Percentiles rank a stretch among this genome's conserved stretches.
Conservation (phyloP, 352 stramenopile genomes). For the Aphanomyces euteiches region DNA sequence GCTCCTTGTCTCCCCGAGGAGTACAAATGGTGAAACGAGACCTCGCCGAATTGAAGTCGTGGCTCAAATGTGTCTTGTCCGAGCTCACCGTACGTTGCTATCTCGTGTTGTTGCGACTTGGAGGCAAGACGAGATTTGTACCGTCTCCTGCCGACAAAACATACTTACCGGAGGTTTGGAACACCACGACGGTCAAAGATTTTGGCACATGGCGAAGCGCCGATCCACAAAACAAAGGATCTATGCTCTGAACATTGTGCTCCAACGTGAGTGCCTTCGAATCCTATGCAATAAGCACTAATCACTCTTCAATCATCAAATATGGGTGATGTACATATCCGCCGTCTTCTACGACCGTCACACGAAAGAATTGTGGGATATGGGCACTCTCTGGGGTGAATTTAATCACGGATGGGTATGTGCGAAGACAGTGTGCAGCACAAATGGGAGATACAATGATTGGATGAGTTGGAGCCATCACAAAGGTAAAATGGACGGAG, state of each 20-base stretch:
- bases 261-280: neutral
- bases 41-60: conserved; percentile 7
- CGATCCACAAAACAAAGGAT: conserved; percentile 8
- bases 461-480: conserved; percentile 9
- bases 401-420: conserved; percentile 25
- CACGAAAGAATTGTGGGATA: conserved; percentile 27
- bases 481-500: conserved; percentile 21
- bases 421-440: neutral
- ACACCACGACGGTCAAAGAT: conserved; percentile 1
- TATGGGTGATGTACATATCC: neutral
- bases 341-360: conserved; percentile 20
- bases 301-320: neutral
- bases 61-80: conserved; percentile 13
- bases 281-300: neutral
- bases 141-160: conserved; percentile 20
- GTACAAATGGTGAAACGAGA: conserved; percentile 13
- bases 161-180: conserved; percentile 21
- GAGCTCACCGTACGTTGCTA: conserved; percentile 23
- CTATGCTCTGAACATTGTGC: conserved; percentile 26
- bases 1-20: neutral
- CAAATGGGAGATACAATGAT: conserved; percentile 22
- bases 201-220: conserved; percentile 1
- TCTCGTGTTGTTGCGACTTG: neutral
- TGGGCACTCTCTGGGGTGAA: conserved; percentile 25
- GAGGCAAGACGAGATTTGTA: neutral